phyloP scores from a whole-genome alignment of 2,329 filamentous ascomycete species.

The Talaromyces sp. region DNA sequence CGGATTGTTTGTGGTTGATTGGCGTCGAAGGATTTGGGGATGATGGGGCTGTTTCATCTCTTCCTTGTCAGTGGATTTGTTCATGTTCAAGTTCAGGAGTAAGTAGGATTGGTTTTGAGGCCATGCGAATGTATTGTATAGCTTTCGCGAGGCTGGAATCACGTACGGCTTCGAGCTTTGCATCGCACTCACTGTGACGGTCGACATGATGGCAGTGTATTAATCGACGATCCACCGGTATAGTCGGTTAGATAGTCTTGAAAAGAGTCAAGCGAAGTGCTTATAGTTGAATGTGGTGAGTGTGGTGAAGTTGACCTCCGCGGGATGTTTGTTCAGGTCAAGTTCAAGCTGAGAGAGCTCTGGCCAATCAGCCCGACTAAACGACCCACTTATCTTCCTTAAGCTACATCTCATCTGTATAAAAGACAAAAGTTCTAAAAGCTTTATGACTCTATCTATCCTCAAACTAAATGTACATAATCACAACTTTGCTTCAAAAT shows the following conservation, averaged over 20 bases:
- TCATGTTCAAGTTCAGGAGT: too few species aligned
- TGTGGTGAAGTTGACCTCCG: constrained; percentile 5
- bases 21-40: constrained; percentile 77
- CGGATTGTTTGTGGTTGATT: constrained; percentile 87
- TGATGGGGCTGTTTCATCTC: constrained; percentile 57
- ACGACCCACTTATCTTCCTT: background rate
- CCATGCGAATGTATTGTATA: background rate
- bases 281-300: background rate
- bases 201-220: constrained; percentile 62
- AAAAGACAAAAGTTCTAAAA: background rate
- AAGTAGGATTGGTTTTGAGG: too few species aligned
- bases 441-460: background rate
- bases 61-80: background rate
- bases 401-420: too few species aligned
- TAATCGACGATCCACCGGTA: background rate
- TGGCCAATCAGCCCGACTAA: background rate
- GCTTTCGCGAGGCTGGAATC: background rate
- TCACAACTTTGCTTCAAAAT: constrained; percentile 74
- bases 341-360: constrained; percentile 6
- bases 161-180: constrained; percentile 67
- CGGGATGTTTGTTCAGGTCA: constrained; percentile 6
- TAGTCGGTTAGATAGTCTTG: background rate
- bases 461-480: constrained; percentile 7
- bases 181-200: constrained; percentile 68
- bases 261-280: background rate